Base-by-base conservation (phyloP, 768 basidiomycete species). In the Cyathus striatus region DNA sequence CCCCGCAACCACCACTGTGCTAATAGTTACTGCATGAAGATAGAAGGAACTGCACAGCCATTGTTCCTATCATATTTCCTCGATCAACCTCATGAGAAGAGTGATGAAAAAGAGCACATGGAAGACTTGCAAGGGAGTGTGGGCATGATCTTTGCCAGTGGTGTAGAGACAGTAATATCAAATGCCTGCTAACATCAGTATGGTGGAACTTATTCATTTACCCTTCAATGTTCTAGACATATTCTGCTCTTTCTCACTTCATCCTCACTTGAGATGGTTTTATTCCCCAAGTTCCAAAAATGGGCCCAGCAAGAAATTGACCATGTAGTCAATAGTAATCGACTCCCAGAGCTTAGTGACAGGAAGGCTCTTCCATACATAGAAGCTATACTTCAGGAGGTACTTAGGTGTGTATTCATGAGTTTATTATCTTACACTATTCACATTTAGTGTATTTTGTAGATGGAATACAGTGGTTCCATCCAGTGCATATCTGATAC, bases 131-230 rank as follows among this genome's bases (percentile, higher is more conserved):
- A 57, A 30, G 45, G 50, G 10, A 43, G 46, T 2, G 46, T 56
- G 30, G 64, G 58, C 5, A 50, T 57, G 16, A 63, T 66, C 18
- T 70, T 64, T 38, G 56, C 52, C 18, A 70, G 61, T 32, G 71
- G 65, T 1, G 56, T 62, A 16, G 68, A 72, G 34, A 60, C 61
- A n/a, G 60, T 62, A 16, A 24, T 51, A 50, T 37, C 10, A n/a
- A 14, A 10, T 10, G 10, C 10, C 23, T 34, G 12, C 5, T 16
- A 23, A 42, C 16, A 41, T 39, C n/a, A n/a, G 14, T 18, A 12
- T 30, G 23, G 18, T 26, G 23, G 23, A 21, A 13, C 6, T 12
- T 5, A 30, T 9, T 1, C 30, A 20, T 25, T 23, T n/a, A n/a
- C n/a, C n/a, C 23, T 34, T 16, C 5, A n/a, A n/a, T 3, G 10